Evolutionary conservation across 78 protist genomes (phyloP), one percentile per base, ranked within the genome.

Genomic region (Neovahlkampfia damariscottae): DNA sequence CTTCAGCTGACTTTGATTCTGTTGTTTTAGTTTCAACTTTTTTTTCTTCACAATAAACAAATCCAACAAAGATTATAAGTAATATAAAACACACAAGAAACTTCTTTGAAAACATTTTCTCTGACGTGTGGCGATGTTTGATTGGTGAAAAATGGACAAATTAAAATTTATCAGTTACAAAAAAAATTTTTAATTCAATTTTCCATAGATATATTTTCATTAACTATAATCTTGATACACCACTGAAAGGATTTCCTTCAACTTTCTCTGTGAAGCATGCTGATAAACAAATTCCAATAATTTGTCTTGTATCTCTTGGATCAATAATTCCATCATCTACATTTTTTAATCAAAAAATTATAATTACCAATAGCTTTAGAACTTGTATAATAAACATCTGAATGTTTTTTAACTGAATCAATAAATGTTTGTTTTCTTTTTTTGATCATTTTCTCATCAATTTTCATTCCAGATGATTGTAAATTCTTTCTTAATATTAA

Each of bases 321-420:
- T 70, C 77, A 3, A 78, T 78, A n/a, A 78, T 31, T 2, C 82
- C 82, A 41, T 78, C 82, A 32, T 78, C 82, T n/a, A n/a, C n/a
- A n/a, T n/a, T n/a, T n/a, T n/a, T n/a, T n/a, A n/a, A n/a, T n/a
- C n/a, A n/a, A n/a, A n/a, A n/a, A n/a, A n/a, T n/a, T n/a, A n/a
- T n/a, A n/a, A n/a, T n/a, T n/a, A n/a, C n/a, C n/a, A 67, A 73
- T 3, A n/a, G 8, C 1, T 36, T 29, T 38, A 5, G 81, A 2
- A 19, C 81, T 62, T 8, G 40, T 2, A 66, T 59, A 74, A 79
- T 73, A 81, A 31, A 66, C 75, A 50, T 7, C 19, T 27, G 35
- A 31, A 8, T 7, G 3, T 31, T 71, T 30, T 38, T 70, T 76
- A 3, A 78, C 77, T 27, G 69, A 31, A 9, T 71, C 8, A 38